Evolutionary conservation across 371 early-diverging fungal genomes (phyloP), one percentile per base, ranked within the genome.

Genomic region (Mortierella sp.): DNA sequence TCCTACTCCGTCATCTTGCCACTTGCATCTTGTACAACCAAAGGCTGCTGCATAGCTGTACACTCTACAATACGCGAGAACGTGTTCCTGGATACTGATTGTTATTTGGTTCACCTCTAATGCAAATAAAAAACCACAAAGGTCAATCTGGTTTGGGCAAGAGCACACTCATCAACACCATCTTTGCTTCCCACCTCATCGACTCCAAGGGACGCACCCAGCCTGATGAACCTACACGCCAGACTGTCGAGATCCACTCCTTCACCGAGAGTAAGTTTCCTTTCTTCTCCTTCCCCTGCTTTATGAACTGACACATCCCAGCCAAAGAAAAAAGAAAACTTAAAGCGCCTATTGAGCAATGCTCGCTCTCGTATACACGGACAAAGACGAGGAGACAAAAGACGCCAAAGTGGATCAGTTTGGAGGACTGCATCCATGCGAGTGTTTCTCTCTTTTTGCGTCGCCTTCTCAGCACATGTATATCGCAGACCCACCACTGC

Each of bases 111-210:
- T 12, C 19, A n/a, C 44, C 44, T 14, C 27, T 60, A 1, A n/a
- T 12, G 44, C 37, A 14, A 8, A 52, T 26, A 56, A 55, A 1
- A 27, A 44, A 55, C 37, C 6, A 5, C 24, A 61, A 24, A 91
- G 96, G 99, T 60, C 97, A 98, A 90, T 93, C 96, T 58, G 99
- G 99, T 24, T 86, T 99, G 61, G 99, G 99, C 64, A 97, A 99
- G 83, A 95, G 99, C 12, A 99, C 99, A 31, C 87, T 99, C 58
- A 91, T 99, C 78, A 99, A 98, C 88, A 97, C 99, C 63, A 86
- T 93, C 62, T 94, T 94, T 81, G 89, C 94, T 42, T 87, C 92
- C 27, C 94, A 95, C 59, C 84, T 95, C 67, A 89, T 94, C 66
- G 93, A 95, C 78, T 89, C 88, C 70, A 92, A 94, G 83, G 94